Percentiles rank a stretch among this genome's conserved stretches.
Evolutionary conservation across 2,329 filamentous ascomycete species (phyloP).

Genomic region (Cladophialophora bantiana): DNA sequence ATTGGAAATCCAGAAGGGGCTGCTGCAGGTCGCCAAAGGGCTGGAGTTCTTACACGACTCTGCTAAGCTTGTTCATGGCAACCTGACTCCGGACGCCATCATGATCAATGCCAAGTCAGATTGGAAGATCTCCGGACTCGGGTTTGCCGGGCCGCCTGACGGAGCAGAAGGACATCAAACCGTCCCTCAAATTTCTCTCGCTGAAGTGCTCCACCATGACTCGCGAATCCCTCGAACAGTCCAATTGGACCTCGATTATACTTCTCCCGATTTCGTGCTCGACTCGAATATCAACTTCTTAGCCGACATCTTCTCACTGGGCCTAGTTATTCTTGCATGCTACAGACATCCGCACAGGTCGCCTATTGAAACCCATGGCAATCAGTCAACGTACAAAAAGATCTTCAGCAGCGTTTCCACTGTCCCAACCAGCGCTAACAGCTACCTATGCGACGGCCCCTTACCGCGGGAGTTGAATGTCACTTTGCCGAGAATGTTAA

Average conservation of each 20-base stretch:
- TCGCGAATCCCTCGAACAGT: slow-evolving; percentile 80
- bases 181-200: slow-evolving; percentile 79
- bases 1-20: slow-evolving; percentile 94
- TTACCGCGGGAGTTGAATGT: slow-evolving; percentile 80
- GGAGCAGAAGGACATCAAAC: slow-evolving; percentile 76
- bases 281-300: slow-evolving; percentile 85
- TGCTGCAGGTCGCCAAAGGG: slow-evolving; percentile 91
- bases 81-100: slow-evolving; percentile 90
- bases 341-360: slow-evolving; percentile 95
- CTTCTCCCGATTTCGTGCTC: slow-evolving; percentile 91
- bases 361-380: slow-evolving; percentile 81
- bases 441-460: slow-evolving; percentile 79
- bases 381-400: slow-evolving; percentile 82
- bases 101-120: slow-evolving; percentile 97
- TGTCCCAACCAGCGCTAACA: slow-evolving; percentile 80
- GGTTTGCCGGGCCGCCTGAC: slow-evolving; percentile 83
- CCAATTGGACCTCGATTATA: slow-evolving; percentile 90
- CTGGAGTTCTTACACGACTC: slow-evolving; percentile 96
- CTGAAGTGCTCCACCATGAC: slow-evolving; percentile 85
- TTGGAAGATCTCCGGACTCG: slow-evolving; percentile 97
- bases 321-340: slow-evolving; percentile 83
- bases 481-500: slow-evolving; percentile 85
- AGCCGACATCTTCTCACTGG: slow-evolving; percentile 93
- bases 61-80: slow-evolving; percentile 90
- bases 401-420: slow-evolving; percentile 79